Base-by-base conservation (phyloP, 768 basidiomycete species). In the Mycena sanguinolenta region DNA sequence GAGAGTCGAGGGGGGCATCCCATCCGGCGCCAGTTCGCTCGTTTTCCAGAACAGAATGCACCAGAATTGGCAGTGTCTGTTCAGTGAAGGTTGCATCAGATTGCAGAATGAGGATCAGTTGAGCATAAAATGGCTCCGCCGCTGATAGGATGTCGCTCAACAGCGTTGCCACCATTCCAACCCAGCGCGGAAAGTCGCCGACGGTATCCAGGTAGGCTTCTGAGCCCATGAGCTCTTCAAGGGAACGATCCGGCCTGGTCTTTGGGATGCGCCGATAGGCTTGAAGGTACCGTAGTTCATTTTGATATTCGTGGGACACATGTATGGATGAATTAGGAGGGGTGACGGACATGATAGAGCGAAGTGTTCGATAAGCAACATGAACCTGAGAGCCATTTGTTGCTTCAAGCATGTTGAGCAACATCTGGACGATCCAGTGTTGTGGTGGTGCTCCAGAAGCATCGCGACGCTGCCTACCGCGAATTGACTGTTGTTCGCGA, bases 61-160 rank as follows among this genome's bases (percentile, higher is more conserved):
- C 89, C 36, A 98, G 83, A 32, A 93, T 80, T 0, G 97, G 95
- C 8, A 97, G 82, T 19, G 92, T 79, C 63, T 90, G 82, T 67
- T 90, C 87, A 0, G 94, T 90, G 67, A 96, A 92, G 6, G 76
- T 73, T 5, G 84, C 71, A 66, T 92, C 88, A 2, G 82, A 80
- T 49, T 82, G 77, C 25, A 97, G 78, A 28, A 96, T 86, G 1
- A 87, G 80, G 0, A 81, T 79, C 1, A 98, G 82, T 58, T 92
- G 91, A 10, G 86, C 88, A 75, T 91, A 98, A 78, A 96, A 93
- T 0, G 82, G 72, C 74, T 90, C 89, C 25, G 77, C 77, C 9
- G 74, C 73, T 19, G 89, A 84, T n/a, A 95, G 82, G 23, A 88
- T 78, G 57, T 91, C 88, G 65, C 86, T 85, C 34, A 96, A 77